phyloP scores from a whole-genome alignment of 805 yeast species.

The Scheffersomyces lignosus region DNA sequence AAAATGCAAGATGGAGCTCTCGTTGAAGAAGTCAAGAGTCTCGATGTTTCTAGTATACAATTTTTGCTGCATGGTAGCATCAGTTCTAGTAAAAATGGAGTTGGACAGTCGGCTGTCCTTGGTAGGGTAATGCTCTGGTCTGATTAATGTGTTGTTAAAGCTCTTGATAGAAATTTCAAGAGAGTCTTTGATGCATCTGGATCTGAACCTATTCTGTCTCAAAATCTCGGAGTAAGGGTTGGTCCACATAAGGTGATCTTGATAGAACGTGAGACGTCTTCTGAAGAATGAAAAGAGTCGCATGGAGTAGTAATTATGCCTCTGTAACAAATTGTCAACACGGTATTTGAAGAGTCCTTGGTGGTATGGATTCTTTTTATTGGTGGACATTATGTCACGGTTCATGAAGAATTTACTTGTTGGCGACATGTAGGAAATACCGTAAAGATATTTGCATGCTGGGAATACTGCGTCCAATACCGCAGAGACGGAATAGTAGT shows the following conservation, averaged over 20 bases:
- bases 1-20: conserved; percentile 18
- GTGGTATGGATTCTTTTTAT: conserved; percentile 8
- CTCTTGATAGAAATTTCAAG: conserved; percentile 6
- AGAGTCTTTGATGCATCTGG: conserved; percentile 13
- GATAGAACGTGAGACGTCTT: conserved; percentile 17
- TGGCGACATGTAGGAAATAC: conserved; percentile 18
- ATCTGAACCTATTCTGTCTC: conserved; percentile 11
- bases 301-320: conserved; percentile 25
- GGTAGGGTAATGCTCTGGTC: conserved; percentile 12
- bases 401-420: conserved; percentile 11
- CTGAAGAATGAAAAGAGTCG: conserved; percentile 24
- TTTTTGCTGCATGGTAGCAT: conserved; percentile 19
- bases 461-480: conserved; percentile 25
- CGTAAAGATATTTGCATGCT: conserved; percentile 19
- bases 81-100: conserved; percentile 17
- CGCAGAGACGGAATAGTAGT: conserved; percentile 21
- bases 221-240: conserved; percentile 9
- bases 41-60: conserved; percentile 28
- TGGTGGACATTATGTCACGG: conserved; percentile 6
- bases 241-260: conserved; percentile 17
- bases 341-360: neutral
- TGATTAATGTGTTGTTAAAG: conserved; percentile 7
- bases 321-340: conserved; percentile 17
- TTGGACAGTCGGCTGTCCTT: conserved; percentile 1
- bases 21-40: conserved; percentile 22